These are phyloP conservation scores for Orbilia blumenaviensis DNA, from an alignment of 2,329 filamentous ascomycete species.

Conservation along the genomic window DNA sequence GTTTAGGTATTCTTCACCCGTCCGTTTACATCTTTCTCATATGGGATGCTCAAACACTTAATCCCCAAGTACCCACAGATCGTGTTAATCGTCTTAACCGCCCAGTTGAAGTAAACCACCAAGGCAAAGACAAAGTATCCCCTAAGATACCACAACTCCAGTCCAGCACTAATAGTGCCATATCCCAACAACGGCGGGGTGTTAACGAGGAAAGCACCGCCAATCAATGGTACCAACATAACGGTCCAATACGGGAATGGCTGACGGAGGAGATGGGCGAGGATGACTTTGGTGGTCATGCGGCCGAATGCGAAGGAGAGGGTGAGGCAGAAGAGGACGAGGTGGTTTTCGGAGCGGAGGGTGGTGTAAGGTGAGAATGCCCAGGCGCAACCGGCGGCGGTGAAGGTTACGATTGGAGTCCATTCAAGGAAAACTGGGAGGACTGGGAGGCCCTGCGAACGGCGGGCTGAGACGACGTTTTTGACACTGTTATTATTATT, in stretches of 20 bases:
- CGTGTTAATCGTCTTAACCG: conserved; percentile 84
- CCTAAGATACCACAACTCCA: conserved; percentile 83
- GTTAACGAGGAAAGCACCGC: conserved; percentile 83
- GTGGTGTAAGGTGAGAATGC: conserved; percentile 87
- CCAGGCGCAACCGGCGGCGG: conserved; percentile 79
- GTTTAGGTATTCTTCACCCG: conserved; percentile 40
- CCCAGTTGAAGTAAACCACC: conserved; percentile 92
- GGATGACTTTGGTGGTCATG: conserved; percentile 98
- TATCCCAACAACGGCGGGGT: conserved; percentile 77
- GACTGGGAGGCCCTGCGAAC: conserved; percentile 75
- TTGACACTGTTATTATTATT: conserved; percentile 65
- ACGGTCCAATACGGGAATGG: conserved; percentile 97
- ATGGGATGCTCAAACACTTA: conserved; percentile 87
- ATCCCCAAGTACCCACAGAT: conserved; percentile 94
- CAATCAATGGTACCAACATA: conserved; percentile 84
- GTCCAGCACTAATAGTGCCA: conserved; percentile 69
- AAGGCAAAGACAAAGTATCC: conserved; percentile 83
- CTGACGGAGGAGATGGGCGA: conserved; percentile 90
- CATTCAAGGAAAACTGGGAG: conserved; percentile 89
- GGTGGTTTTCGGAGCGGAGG: conserved; percentile 81
- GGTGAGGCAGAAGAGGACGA: conserved; percentile 89
- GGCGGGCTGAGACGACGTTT: conserved; percentile 82
- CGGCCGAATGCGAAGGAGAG: conserved; percentile 97
- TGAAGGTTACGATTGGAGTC: conserved; percentile 88
- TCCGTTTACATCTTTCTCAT: conserved; percentile 64